Conservation (phyloP, 2,329 filamentous ascomycete species). For the Aspergillus aculeatus region DNA sequence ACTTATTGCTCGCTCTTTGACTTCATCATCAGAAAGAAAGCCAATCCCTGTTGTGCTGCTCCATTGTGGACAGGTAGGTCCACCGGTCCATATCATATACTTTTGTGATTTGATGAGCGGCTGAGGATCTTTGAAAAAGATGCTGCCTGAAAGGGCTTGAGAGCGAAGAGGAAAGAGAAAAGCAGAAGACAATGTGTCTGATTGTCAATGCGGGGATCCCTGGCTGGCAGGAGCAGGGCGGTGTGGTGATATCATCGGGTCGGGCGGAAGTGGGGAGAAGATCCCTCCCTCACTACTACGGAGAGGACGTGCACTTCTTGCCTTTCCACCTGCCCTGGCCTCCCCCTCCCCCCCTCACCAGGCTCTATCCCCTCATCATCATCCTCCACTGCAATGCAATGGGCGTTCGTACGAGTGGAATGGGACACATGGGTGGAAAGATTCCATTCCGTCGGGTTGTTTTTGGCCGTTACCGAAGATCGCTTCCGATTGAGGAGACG, state of each 20-base stretch:
- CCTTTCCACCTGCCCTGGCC: too few relatives aligned
- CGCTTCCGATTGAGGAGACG: background rate
- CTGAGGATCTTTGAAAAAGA: too few relatives aligned
- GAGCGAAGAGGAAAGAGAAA: background rate
- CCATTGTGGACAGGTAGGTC: too few relatives aligned
- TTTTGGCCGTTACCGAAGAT: background rate
- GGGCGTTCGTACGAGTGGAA: too few relatives aligned
- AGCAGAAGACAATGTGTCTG: background rate
- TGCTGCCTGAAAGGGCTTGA: background rate
- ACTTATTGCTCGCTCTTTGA: background rate
- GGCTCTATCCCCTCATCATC: too few relatives aligned
- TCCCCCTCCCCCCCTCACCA: too few relatives aligned
- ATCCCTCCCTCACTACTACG: too few relatives aligned
- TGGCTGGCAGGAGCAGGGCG: background rate
- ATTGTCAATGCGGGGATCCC: slow-evolving; percentile 6
- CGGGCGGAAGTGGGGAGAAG: background rate
- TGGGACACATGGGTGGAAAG: background rate
- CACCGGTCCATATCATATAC: too few relatives aligned
- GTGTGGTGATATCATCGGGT: slow-evolving; percentile 7
- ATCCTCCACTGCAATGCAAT: background rate
- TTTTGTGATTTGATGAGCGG: too few relatives aligned
- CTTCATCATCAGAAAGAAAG: background rate
- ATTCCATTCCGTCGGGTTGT: background rate
- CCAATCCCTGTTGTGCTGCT: too few relatives aligned
- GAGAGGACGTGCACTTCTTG: too few relatives aligned